These are phyloP conservation scores for Nannochloropsis gaditana DNA, from an alignment of 108 stramenopile species.

Conservation along the genomic window DNA sequence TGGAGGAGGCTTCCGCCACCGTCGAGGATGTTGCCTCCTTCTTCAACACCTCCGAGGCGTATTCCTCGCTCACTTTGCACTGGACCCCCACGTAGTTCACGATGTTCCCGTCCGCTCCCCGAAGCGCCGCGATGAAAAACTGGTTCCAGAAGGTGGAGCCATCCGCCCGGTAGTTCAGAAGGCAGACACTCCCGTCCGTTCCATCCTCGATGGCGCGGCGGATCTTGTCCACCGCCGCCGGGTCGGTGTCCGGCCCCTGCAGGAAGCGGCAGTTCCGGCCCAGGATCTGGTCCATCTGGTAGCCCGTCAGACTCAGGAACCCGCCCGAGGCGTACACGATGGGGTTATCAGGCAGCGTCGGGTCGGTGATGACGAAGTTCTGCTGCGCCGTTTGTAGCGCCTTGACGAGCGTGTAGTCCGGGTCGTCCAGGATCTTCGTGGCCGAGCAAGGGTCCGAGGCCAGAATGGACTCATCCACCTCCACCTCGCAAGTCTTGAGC, in stretches of 20 bases:
- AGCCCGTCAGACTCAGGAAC: slow-evolving; percentile 73
- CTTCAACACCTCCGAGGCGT: slow-evolving; percentile 31
- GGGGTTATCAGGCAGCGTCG: slow-evolving; percentile 88
- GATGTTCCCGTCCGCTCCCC: slow-evolving; percentile 80
- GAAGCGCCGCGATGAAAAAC: slow-evolving; percentile 87
- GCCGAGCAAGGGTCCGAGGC: neutral
- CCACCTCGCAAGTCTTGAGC: slow-evolving; percentile 16
- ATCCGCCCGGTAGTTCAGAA: slow-evolving; percentile 89
- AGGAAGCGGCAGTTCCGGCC: slow-evolving; percentile 94
- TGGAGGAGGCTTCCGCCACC: neutral
- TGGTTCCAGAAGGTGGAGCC: slow-evolving; percentile 95
- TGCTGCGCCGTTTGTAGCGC: slow-evolving; percentile 95
- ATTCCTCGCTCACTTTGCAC: slow-evolving; percentile 49
- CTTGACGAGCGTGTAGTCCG: slow-evolving; percentile 95
- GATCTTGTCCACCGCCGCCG: slow-evolving; percentile 83
- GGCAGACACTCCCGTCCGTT: slow-evolving; percentile 76
- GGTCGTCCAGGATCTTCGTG: slow-evolving; percentile 70
- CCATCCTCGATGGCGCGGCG: slow-evolving; percentile 81
- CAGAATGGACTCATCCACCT: neutral
- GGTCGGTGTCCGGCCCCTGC: slow-evolving; percentile 95
- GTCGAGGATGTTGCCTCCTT: slow-evolving; percentile 24
- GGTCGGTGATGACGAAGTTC: slow-evolving; percentile 97
- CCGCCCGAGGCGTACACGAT: slow-evolving; percentile 57
- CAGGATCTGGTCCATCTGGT: slow-evolving; percentile 81
- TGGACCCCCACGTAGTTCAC: slow-evolving; percentile 92